Evolutionary conservation across 1,284 basidiomycete species (phyloP), one percentile per base, ranked within the genome.

Genomic region (Mycena sp.): DNA sequence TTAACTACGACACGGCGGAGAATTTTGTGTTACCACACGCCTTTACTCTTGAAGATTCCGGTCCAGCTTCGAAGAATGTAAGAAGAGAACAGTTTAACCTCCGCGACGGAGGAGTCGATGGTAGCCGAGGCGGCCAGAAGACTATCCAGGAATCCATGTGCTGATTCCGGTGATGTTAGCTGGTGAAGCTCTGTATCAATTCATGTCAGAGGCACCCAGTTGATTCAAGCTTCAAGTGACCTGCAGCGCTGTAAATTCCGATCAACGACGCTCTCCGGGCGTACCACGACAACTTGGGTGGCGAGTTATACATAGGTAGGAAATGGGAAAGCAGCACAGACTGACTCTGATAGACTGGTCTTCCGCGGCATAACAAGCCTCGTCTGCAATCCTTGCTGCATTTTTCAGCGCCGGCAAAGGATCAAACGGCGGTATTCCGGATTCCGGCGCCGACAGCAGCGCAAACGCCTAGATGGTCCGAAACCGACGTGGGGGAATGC

Each of bases 51-150:
- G 7, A 63, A 41, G 35, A 93, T 90, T 2, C 88, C 88, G 50
- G 76, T 79, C 85, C 88, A 91, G 71, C 90, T 91, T 61, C 84
- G 84, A 55, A 82, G 71, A n/a, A 92, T 73, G 67, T 90, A 92
- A 2, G 77, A 73, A 0, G 84, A 81, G 67, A 85, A 93, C 23
- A 85, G 58, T 9, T 73, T 75, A 0, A 81, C 77, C 63, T 92
- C 88, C 40, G 75, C 76, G 3, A 89, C 48, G 0, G 82, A 78
- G 1, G 74, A 73, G 50, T 85, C 81, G 0, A 85, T 67, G 1
- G 73, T 68, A 1, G 78, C 73, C 1, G 85, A 83, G 3, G 80
- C 76, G 19, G 81, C 77, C 6, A 93, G 78, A 3, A 92, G 80
- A 6, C 81, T 76, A 45, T 88, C 85, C n/a, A 93, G 78, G 76